A percentile compares a stretch with the other conserved stretches of the same genome.
Conservation (phyloP, 2,329 filamentous ascomycete genomes). For the Ophiostoma piceae region DNA sequence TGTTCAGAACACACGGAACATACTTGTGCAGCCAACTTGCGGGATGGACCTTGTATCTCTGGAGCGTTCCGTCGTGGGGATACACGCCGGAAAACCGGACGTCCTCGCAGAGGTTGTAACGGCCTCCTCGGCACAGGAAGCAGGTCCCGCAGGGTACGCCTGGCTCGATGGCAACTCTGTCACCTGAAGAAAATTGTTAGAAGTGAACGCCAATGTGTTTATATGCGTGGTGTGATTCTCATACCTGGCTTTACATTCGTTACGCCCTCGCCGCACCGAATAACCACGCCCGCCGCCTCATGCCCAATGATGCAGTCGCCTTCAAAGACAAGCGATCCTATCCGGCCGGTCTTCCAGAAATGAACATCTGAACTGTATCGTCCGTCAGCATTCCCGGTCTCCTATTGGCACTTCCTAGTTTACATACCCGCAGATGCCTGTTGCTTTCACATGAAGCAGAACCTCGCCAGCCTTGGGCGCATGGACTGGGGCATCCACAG, state of each 20-base stretch:
- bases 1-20: no score
- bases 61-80: conserved; percentile 55
- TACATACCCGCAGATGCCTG: conserved; percentile 49
- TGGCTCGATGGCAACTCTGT: conserved; percentile 62
- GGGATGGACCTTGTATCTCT: conserved; percentile 57
- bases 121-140: conserved; percentile 54
- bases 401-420: no score
- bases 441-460: conserved; percentile 56
- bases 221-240: no score
- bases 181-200: conserved; percentile 38
- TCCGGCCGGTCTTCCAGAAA: no score
- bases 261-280: no score
- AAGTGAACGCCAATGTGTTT: no score
- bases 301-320: no score
- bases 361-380: no score
- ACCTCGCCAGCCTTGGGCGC: conserved; percentile 51
- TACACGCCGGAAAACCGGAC: conserved; percentile 59
- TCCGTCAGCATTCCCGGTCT: no score
- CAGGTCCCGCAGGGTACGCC: conserved; percentile 59
- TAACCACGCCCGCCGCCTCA: no score
- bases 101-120: conserved; percentile 60
- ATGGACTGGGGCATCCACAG: conserved; percentile 52
- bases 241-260: no score
- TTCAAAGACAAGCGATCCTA: no score
- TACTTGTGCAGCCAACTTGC: conserved; percentile 50